A percentile compares a stretch with the other conserved stretches of the same genome.
phyloP scores from a whole-genome alignment of 1,139 yeast genomes.

The Kodamaea arcana region DNA sequence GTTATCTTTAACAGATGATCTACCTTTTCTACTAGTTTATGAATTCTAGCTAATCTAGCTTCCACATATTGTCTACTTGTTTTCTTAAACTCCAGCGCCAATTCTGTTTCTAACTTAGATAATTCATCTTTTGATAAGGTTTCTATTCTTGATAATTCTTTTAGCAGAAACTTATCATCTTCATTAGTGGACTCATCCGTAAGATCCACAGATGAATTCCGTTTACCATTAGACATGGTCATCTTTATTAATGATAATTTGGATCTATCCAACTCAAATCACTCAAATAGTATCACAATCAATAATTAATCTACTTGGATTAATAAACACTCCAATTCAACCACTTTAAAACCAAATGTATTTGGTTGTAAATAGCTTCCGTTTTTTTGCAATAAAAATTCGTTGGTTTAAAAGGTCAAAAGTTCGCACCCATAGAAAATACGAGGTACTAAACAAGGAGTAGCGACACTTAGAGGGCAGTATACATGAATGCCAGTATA shows the following conservation, averaged over 20 bases:
- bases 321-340: too few species aligned
- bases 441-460: too few species aligned
- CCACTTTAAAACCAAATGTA: too few species aligned
- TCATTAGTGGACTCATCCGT: not conserved
- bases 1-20: constrained; percentile 25
- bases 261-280: too few species aligned
- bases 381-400: not conserved
- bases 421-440: not conserved
- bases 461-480: too few species aligned
- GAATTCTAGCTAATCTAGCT: constrained; percentile 30
- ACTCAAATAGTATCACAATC: too few species aligned
- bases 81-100: constrained; percentile 29
- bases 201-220: not conserved
- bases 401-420: not conserved
- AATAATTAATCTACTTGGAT: too few species aligned
- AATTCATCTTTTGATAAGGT: constrained; percentile 28
- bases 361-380: too few species aligned
- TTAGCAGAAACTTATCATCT: not conserved
- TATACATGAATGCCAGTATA: too few species aligned
- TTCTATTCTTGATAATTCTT: constrained; percentile 6
- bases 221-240: not conserved
- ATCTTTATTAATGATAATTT: not conserved
- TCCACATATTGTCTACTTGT: constrained; percentile 28
- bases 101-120: constrained; percentile 22
- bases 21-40: constrained; percentile 25